These are phyloP conservation scores for Candida nonsorbophila DNA, from an alignment of 805 yeast species.

Conservation along the genomic window DNA sequence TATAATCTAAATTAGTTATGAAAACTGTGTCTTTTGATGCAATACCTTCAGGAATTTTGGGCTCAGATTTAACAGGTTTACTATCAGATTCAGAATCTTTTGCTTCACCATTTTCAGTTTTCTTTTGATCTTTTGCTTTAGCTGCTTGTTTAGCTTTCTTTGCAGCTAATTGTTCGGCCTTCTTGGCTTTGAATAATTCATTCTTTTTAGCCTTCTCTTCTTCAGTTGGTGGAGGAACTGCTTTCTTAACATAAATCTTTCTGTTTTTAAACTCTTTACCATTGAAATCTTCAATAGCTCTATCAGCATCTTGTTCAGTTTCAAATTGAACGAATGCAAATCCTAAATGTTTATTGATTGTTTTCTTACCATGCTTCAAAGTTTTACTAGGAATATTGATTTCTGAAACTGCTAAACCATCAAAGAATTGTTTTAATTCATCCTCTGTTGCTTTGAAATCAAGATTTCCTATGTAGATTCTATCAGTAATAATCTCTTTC, in stretches of 20 bases:
- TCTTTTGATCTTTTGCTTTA: slow-evolving; percentile 12
- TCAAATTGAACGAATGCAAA: slow-evolving; percentile 57
- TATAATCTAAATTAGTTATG: slow-evolving; percentile 54
- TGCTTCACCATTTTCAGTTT: slow-evolving; percentile 6
- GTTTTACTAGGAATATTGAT: slow-evolving; percentile 50
- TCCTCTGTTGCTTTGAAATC: slow-evolving; percentile 38
- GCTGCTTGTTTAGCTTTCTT: slow-evolving; percentile 9
- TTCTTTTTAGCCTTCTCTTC: slow-evolving; percentile 35
- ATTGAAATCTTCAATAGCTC: slow-evolving; percentile 37
- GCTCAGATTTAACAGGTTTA: slow-evolving; percentile 1
- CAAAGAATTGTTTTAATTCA: slow-evolving; percentile 44
- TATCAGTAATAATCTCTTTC: slow-evolving; percentile 36
- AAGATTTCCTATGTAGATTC: slow-evolving; percentile 41
- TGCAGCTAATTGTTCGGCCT: slow-evolving; percentile 12
- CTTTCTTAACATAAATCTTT: slow-evolving; percentile 47
- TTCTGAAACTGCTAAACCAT: slow-evolving; percentile 39
- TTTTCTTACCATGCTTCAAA: slow-evolving; percentile 24
- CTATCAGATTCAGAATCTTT: slow-evolving; percentile 9
- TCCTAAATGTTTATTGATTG: slow-evolving; percentile 45
- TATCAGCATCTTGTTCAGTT: slow-evolving; percentile 37
- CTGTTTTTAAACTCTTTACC: slow-evolving; percentile 42
- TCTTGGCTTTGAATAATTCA: slow-evolving; percentile 23
- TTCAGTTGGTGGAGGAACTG: slow-evolving; percentile 47
- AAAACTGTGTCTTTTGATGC: slow-evolving; percentile 57
- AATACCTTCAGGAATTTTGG: slow-evolving; percentile 39